phyloP scores from a whole-genome alignment of 2,329 filamentous ascomycete genomes.

The Epichloe amarillans region DNA sequence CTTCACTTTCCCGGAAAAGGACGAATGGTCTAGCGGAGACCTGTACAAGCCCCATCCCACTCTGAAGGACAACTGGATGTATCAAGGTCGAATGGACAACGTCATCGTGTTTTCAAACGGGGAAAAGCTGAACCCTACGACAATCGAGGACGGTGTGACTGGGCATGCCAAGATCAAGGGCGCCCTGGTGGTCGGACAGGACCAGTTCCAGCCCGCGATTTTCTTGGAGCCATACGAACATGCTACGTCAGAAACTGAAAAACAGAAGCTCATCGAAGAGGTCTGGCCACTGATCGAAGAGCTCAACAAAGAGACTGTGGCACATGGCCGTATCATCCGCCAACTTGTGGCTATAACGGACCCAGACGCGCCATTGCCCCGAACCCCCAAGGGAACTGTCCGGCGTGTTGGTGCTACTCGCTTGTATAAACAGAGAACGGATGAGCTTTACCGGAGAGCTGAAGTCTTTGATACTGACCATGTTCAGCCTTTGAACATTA shows the following conservation, averaged over 20 bases:
- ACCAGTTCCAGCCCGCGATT: constrained; percentile 32
- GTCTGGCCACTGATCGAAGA: constrained; percentile 30
- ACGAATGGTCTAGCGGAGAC: constrained; percentile 23
- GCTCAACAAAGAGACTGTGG: constrained; percentile 29
- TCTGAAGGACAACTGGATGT: constrained; percentile 20
- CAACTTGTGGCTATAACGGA: constrained; percentile 26
- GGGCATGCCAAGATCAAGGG: constrained; percentile 16
- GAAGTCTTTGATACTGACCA: constrained; percentile 2
- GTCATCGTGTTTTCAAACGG: constrained; percentile 28
- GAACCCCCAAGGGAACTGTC: constrained; percentile 32
- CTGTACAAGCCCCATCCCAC: constrained; percentile 24
- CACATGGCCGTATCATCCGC: constrained; percentile 31
- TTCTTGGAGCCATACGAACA: constrained; percentile 29
- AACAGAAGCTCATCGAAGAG: constrained; percentile 22
- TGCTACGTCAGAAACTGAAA: constrained; percentile 13
- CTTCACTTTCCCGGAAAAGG: constrained; percentile 22
- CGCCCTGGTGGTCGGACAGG: constrained; percentile 28
- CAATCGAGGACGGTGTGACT: constrained; percentile 20
- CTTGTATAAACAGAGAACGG: constrained; percentile 30
- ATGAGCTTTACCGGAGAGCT: constrained; percentile 23
- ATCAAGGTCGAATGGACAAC: constrained; percentile 24
- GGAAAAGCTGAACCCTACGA: constrained; percentile 28
- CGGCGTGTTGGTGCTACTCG: constrained; percentile 26
- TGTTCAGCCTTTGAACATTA: constrained; percentile 8
- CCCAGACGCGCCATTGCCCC: constrained; percentile 27